A percentile compares a stretch with the other conserved stretches of the same genome.
Evolutionary conservation across 495 filamentous ascomycete genomes (phyloP).

Genomic region (Polyplosphaeria fusca): DNA sequence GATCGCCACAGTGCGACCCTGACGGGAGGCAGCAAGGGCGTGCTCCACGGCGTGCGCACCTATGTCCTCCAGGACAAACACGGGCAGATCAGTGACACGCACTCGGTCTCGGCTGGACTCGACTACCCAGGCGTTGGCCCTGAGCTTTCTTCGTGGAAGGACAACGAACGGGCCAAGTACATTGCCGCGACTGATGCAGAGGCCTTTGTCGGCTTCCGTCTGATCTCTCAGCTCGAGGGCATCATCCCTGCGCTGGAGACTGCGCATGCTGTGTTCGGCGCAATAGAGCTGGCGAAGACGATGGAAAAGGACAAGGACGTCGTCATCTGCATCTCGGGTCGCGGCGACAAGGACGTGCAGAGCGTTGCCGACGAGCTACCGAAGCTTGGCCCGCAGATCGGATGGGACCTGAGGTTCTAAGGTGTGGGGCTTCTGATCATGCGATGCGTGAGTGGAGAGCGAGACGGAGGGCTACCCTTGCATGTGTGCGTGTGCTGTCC

Average conservation of each 20-base stretch:
- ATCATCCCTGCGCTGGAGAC: slow-evolving; percentile 96
- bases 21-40: slow-evolving; percentile 81
- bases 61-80: slow-evolving; percentile 90
- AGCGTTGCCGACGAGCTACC: slow-evolving; percentile 94
- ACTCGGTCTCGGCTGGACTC: slow-evolving; percentile 94
- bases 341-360: slow-evolving; percentile 98
- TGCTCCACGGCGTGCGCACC: slow-evolving; percentile 91
- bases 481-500: too few relatives aligned
- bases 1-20: slow-evolving; percentile 84
- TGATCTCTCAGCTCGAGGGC: slow-evolving; percentile 81
- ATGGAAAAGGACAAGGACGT: slow-evolving; percentile 86
- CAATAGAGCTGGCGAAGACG: slow-evolving; percentile 83
- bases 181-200: slow-evolving; percentile 88
- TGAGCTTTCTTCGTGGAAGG: slow-evolving; percentile 90
- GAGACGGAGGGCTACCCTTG: too few relatives aligned
- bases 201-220: slow-evolving; percentile 83
- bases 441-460: too few relatives aligned
- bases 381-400: slow-evolving; percentile 81
- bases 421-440: too few relatives aligned
- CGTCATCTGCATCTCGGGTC: slow-evolving; percentile 88
- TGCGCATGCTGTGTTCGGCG: slow-evolving; percentile 87
- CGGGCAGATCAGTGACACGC: slow-evolving; percentile 90
- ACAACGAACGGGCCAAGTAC: slow-evolving; percentile 77
- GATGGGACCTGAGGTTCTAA: slow-evolving; percentile 83
- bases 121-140: slow-evolving; percentile 97